A percentile compares a stretch with the other conserved stretches of the same genome.
Conservation (phyloP, 805 yeast species). For the Saturnispora halmiae region DNA sequence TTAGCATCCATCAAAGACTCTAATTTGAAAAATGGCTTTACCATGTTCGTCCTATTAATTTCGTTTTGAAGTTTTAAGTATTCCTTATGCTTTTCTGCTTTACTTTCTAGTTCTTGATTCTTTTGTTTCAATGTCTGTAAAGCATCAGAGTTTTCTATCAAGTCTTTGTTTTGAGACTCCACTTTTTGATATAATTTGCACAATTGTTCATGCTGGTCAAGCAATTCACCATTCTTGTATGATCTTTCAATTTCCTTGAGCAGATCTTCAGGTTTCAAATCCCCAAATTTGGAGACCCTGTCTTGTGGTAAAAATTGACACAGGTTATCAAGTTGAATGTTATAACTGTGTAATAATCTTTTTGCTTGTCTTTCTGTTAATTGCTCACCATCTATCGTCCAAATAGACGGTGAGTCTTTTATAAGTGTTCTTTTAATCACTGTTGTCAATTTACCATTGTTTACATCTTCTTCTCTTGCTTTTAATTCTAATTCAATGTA, state of each 20-base stretch:
- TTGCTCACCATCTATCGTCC: slow-evolving; percentile 38
- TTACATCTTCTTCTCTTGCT: slow-evolving; percentile 27
- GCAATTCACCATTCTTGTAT: slow-evolving; percentile 51
- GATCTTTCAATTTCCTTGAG: slow-evolving; percentile 75
- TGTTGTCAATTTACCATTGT: slow-evolving; percentile 19
- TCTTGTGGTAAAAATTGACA: slow-evolving; percentile 96
- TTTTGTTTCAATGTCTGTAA: slow-evolving; percentile 30
- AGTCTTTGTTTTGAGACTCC: slow-evolving; percentile 23
- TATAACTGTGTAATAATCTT: slow-evolving; percentile 37
- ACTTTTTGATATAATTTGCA: slow-evolving; percentile 39
- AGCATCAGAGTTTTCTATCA: slow-evolving; percentile 25
- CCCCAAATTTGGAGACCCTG: slow-evolving; percentile 86
- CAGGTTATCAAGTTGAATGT: slow-evolving; percentile 81
- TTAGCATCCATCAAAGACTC: slow-evolving; percentile 30
- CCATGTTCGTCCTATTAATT: slow-evolving; percentile 30
- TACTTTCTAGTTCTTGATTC: slow-evolving; percentile 33
- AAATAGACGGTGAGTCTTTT: slow-evolving; percentile 36
- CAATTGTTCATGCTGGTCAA: slow-evolving; percentile 47
- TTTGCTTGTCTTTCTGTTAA: slow-evolving; percentile 39
- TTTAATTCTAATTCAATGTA: slow-evolving; percentile 44
- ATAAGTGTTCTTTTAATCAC: slow-evolving; percentile 37
- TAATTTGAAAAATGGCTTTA: slow-evolving; percentile 29
- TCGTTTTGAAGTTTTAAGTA: slow-evolving; percentile 37
- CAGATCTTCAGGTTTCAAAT: slow-evolving; percentile 63
- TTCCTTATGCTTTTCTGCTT: slow-evolving; percentile 38